phyloP scores from a whole-genome alignment of 768 basidiomycete species.

The Pleurotus ostreatus region DNA sequence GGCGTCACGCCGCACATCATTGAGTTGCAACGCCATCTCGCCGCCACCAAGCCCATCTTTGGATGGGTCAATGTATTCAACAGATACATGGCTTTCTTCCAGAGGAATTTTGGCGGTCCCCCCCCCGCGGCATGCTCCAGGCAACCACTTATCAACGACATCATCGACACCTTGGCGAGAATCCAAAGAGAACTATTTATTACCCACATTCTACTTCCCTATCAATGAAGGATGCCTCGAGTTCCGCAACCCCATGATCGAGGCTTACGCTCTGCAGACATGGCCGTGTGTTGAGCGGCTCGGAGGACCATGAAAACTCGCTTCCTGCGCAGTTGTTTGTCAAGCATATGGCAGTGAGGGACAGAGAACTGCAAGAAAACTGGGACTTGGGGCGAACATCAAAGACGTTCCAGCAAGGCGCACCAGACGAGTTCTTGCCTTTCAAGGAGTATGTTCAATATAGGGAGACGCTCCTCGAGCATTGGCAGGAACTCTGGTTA shows the following conservation, averaged over 20 bases:
- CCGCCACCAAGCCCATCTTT: slow-evolving; percentile 29
- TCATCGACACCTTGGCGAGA: slow-evolving; percentile 27
- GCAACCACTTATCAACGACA: slow-evolving; percentile 23
- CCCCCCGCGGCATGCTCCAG: slow-evolving; percentile 28
- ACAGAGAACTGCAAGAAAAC: slow-evolving; percentile 19
- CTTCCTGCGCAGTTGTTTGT: slow-evolving; percentile 16
- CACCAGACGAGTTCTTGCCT: slow-evolving; percentile 20
- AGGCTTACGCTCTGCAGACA: slow-evolving; percentile 26
- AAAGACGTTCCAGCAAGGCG: background rate
- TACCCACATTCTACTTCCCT: slow-evolving; percentile 26
- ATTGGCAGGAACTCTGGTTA: slow-evolving; percentile 21
- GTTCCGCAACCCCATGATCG: slow-evolving; percentile 33
- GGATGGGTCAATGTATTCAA: slow-evolving; percentile 36
- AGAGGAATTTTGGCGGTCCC: slow-evolving; percentile 30
- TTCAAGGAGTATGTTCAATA: slow-evolving; percentile 24
- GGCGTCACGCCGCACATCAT: slow-evolving; percentile 31
- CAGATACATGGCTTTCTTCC: slow-evolving; percentile 35
- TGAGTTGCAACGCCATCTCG: slow-evolving; percentile 33
- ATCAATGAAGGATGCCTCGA: slow-evolving; percentile 31
- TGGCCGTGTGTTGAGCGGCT: slow-evolving; percentile 8
- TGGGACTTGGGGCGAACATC: slow-evolving; percentile 16
- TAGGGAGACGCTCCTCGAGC: slow-evolving; percentile 17
- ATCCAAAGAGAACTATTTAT: slow-evolving; percentile 28
- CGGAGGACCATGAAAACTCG: background rate
- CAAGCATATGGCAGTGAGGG: slow-evolving; percentile 17